Evolutionary conservation across 306 rosid species (phyloP).

Genomic region (Chamaecrista fasciculata): DNA sequence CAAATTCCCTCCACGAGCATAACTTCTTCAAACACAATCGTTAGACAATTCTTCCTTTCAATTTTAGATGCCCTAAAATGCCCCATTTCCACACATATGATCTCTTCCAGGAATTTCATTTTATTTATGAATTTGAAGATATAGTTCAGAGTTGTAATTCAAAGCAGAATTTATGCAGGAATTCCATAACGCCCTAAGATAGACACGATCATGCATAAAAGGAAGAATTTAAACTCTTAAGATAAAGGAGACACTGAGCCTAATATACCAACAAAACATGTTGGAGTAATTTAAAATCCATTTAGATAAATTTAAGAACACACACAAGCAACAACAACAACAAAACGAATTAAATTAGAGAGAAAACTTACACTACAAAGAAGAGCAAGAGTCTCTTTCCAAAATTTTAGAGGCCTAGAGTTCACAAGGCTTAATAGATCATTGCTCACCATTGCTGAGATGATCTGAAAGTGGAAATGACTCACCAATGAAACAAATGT

Average conservation of each 20-base stretch:
- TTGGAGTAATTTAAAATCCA: not conserved
- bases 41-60: not conserved
- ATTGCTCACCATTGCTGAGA: conserved; percentile 97
- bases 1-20: no score
- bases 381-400: conserved; percentile 99
- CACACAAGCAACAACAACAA: no score
- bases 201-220: not conserved
- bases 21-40: no score
- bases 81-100: not conserved
- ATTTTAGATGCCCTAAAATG: not conserved
- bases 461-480: conserved; percentile 60
- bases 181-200: no score
- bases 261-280: conserved; percentile 1
- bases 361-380: conserved; percentile 92
- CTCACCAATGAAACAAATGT: conserved; percentile 7
- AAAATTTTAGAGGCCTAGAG: conserved; percentile 88
- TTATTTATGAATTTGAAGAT: not conserved
- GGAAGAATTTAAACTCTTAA: not conserved
- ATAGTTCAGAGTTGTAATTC: not conserved
- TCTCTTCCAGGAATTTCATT: not conserved
- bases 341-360: not conserved
- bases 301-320: conserved; percentile 16
- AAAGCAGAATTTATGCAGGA: conserved; percentile 10
- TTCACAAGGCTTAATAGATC: conserved; percentile 94
- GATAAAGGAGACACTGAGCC: not conserved